Evolutionary conservation across 2,329 filamentous ascomycete species (phyloP).

Genomic region (Alternaria sp.): DNA sequence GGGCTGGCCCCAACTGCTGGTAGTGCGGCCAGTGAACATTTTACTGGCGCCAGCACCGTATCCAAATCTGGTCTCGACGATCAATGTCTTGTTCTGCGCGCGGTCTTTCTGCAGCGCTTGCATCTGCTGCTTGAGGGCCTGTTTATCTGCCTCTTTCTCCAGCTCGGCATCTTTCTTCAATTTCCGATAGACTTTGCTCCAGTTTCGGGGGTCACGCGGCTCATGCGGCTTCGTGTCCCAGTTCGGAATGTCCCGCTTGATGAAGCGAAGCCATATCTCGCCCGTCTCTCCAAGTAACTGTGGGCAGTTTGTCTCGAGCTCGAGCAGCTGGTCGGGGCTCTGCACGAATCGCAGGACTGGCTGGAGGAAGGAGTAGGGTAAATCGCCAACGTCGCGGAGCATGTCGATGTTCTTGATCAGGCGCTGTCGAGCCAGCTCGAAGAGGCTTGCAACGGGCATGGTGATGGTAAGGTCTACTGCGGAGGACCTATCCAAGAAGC

Average conservation of each 20-base stretch:
- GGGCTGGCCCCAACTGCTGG: conserved; percentile 33
- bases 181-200: conserved; percentile 77
- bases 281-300: conserved; percentile 74
- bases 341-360: conserved; percentile 76
- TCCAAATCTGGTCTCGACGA: conserved; percentile 40
- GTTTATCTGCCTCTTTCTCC: conserved; percentile 46
- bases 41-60: conserved; percentile 32
- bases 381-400: conserved; percentile 74
- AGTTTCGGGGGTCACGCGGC: conserved; percentile 71
- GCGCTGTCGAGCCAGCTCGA: conserved; percentile 52
- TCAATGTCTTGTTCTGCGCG: conserved; percentile 43
- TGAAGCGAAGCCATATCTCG: conserved; percentile 81
- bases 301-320: conserved; percentile 77
- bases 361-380: conserved; percentile 71
- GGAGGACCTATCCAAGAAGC: background rate
- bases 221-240: conserved; percentile 70
- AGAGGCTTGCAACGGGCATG: conserved; percentile 52
- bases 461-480: conserved; percentile 9
- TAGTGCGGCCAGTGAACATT: conserved; percentile 29
- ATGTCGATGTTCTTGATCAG: conserved; percentile 54
- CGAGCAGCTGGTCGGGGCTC: conserved; percentile 73
- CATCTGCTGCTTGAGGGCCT: conserved; percentile 45
- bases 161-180: conserved; percentile 53
- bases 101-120: conserved; percentile 44
- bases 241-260: conserved; percentile 76